Percentiles rank a stretch among this genome's conserved stretches.
phyloP scores from a whole-genome alignment of 2,329 filamentous ascomycete genomes.

The Beauveria asiatica region DNA sequence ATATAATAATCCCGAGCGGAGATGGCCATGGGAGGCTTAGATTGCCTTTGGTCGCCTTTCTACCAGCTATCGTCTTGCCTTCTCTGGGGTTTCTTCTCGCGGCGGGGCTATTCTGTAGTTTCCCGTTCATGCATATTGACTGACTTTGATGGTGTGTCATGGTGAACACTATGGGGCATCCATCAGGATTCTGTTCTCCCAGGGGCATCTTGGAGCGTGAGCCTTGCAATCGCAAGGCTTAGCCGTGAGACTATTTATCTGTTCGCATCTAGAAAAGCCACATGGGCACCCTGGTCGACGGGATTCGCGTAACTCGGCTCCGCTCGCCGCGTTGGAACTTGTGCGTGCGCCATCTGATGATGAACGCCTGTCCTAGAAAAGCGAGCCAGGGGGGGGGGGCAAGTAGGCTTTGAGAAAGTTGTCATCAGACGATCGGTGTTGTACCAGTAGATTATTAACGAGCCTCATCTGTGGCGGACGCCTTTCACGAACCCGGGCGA shows the following conservation, averaged over 20 bases:
- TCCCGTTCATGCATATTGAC: not conserved
- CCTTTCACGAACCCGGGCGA: not conserved
- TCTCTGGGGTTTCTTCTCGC: not conserved
- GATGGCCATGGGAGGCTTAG: not conserved
- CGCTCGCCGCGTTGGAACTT: conserved; percentile 1
- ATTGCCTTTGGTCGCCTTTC: not conserved
- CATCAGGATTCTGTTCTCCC: not conserved
- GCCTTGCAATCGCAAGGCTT: not conserved
- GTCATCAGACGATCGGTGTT: not conserved
- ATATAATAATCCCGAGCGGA: not conserved
- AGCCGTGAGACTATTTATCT: not conserved
- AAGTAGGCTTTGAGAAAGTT: not conserved
- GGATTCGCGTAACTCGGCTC: conserved; percentile 9
- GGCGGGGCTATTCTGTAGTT: conserved; percentile 1
- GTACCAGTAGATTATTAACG: not conserved
- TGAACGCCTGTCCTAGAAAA: not conserved
- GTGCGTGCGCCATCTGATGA: not conserved
- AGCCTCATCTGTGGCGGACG: not conserved
- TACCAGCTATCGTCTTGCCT: not conserved
- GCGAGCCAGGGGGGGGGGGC: not conserved
- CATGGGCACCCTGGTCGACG: not conserved
- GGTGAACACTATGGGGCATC: no score
- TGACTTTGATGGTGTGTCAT: not conserved
- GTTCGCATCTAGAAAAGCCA: conserved; percentile 1
- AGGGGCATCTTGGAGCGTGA: not conserved